Conservation (phyloP, 768 basidiomycete species). For the Glaciozyma martinii region DNA sequence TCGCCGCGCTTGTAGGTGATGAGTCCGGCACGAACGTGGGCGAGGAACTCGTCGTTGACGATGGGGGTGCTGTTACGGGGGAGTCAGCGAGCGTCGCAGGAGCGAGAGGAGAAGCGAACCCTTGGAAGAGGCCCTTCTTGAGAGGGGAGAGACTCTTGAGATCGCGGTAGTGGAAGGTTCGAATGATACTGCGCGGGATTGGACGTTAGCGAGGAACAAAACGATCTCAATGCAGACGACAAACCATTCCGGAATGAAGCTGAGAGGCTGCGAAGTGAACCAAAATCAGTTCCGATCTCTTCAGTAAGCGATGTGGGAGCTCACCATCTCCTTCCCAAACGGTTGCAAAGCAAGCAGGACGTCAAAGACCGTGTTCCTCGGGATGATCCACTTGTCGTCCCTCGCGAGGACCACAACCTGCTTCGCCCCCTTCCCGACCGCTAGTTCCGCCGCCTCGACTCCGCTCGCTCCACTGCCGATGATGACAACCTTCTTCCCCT, state of each 20-base stretch:
- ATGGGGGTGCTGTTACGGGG: constrained; percentile 37
- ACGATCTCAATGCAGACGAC: too few species aligned
- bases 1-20: constrained; percentile 49
- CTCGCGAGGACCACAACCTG: constrained; percentile 38
- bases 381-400: constrained; percentile 46
- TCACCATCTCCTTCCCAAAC: constrained; percentile 50
- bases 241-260: not conserved
- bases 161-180: constrained; percentile 21
- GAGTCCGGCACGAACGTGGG: constrained; percentile 44
- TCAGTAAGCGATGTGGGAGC: not conserved
- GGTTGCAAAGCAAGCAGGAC: constrained; percentile 48
- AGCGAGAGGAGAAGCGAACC: constrained; percentile 43
- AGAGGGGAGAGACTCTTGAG: constrained; percentile 9
- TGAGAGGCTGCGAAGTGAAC: not conserved
- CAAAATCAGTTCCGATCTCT: not conserved
- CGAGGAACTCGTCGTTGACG: constrained; percentile 50
- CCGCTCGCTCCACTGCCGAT: constrained; percentile 52
- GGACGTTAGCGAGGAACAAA: constrained; percentile 9
- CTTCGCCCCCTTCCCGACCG: constrained; percentile 39
- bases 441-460: constrained; percentile 46
- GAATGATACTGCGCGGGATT: constrained; percentile 13
- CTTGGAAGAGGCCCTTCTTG: constrained; percentile 44
- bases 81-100: not conserved
- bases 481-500: constrained; percentile 45
- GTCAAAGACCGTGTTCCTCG: constrained; percentile 46